Evolutionary conservation across 257 asterid species (phyloP).

Genomic region (Primulina tabacum): DNA sequence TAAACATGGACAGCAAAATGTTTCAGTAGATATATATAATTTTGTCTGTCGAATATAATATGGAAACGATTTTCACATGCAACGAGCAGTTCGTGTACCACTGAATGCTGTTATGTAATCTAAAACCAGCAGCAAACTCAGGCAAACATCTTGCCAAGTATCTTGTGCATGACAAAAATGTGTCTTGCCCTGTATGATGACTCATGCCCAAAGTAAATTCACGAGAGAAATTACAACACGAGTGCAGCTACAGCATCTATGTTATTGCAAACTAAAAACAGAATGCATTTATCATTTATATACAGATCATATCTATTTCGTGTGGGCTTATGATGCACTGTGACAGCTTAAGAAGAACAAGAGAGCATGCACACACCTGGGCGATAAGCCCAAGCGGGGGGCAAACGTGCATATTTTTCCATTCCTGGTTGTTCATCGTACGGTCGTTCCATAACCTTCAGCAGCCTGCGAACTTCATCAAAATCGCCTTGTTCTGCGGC

Average conservation of each 20-base stretch:
- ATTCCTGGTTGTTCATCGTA: slow-evolving; percentile 93
- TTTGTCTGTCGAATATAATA: too few species aligned
- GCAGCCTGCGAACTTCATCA: slow-evolving; percentile 65
- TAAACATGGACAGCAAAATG: too few species aligned
- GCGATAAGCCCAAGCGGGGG: slow-evolving; percentile 99
- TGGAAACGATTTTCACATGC: not conserved
- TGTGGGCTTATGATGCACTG: slow-evolving; percentile 1
- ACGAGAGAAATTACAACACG: slow-evolving; percentile 10
- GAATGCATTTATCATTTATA: slow-evolving; percentile 34
- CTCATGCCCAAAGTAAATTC: not conserved
- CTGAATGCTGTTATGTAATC: not conserved
- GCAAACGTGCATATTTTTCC: slow-evolving; percentile 91
- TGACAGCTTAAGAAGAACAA: slow-evolving; percentile 70
- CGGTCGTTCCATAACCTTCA: slow-evolving; percentile 72
- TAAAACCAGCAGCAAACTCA: not conserved
- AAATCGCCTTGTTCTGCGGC: slow-evolving; percentile 88
- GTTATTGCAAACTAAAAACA: slow-evolving; percentile 26
- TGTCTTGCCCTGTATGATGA: not conserved
- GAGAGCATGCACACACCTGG: slow-evolving; percentile 99
- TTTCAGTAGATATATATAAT: too few species aligned
- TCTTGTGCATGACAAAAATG: slow-evolving; percentile 1
- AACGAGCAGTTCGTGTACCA: not conserved
- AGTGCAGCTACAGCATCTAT: slow-evolving; percentile 24
- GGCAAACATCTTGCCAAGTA: not conserved
- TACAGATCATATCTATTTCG: slow-evolving; percentile 33